Base-by-base conservation (phyloP, 1,284 basidiomycete genomes). In the Ceratobasidium sp. region DNA sequence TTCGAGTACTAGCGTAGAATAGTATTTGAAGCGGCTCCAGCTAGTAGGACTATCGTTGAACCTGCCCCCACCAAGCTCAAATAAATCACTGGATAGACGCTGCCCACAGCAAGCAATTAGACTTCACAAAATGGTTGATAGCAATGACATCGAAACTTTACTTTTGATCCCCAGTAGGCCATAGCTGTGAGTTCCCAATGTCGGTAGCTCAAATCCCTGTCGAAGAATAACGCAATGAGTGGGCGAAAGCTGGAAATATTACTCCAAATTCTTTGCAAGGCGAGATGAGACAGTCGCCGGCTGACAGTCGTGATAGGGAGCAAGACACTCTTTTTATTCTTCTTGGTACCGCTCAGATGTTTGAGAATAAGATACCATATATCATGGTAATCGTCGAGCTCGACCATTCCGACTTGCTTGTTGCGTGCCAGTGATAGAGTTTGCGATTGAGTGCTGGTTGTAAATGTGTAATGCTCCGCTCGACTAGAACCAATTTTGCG, bases 291-390 rank as follows among this genome's bases (percentile, higher is more conserved):
- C 46, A 69, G 18, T 28, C 51, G 67, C 23, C 67, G 44, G 49
- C 67, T 69, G 46, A 69, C 67, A 1, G 67, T 69, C 28, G 51
- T 23, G 23, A 69, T 44, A 39, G 67, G 67, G 13, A 33, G 4
- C 49, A 69, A 39, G 26, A 5, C 33, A 23, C 28, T 18, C 20
- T 51, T 69, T 12, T 46, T 18, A 6, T 49, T 46, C 4, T 23
- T 46, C 4, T 23, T 46, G 9, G 46, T 9, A 49, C 46, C 46
- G 33, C 23, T 15, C n/a, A 69, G 46, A 5, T 69, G 67, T 13
- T 69, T 18, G 42, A 69, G 67, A 53, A 69, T 69, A 39, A 69
- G 44, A 26, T 69, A 44, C 67, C 67, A 69, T 26, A 69, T 51
- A 46, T 69, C 67, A 13, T 51, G 67, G 42, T 69, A 46, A 20